Evolutionary conservation across 208 protist species (phyloP), one percentile per base, ranked within the genome.

Genomic region (Trichomonas gallinae): DNA sequence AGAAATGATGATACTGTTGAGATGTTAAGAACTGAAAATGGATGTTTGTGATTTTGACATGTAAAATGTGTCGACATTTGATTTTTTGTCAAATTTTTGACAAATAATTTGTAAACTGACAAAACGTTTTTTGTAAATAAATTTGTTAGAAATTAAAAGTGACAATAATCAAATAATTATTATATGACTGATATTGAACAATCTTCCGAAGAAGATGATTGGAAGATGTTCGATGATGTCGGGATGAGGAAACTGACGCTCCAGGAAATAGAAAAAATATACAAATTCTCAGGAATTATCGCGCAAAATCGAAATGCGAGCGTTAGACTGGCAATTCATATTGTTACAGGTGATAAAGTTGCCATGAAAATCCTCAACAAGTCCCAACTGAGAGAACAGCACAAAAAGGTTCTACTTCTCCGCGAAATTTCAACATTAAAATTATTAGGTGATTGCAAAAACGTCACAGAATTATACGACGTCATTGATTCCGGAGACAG

Each of bases 351-450:
- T 44, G 87, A 93, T n/a, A 34, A 40, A 51, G 87, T 93, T 36
- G 87, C 45, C 26, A 93, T 93, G 40, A 93, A 93, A 93, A 93
- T 93, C 3, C 17, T 93, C 9, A 93, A 93, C 26, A 93, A 93
- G 46, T 48, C 44, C 9, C 26, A 42, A 21, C 21, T 93, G 10
- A 0, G 13, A 0, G 87, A 93, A 48, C 44, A 42, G 46, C 42
- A 93, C 11, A 93, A 93, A 93, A 93, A 44, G 38, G 3, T 51
- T 10, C 38, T 93, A 48, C 44, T 93, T 40, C 45, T 48, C 51
- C 87, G 44, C n/a, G 87, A 93, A 93, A 93, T 93, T 51, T n/a
- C 15, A 58, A 93, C 87, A 31, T 42, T 93, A 49, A 38, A 51
- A 93, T 42, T 42, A 38, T 51, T 93, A 93, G 87, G 87, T 51